Conservation (phyloP, 345 rosid genomes). For the Aquilaria malaccensis region DNA sequence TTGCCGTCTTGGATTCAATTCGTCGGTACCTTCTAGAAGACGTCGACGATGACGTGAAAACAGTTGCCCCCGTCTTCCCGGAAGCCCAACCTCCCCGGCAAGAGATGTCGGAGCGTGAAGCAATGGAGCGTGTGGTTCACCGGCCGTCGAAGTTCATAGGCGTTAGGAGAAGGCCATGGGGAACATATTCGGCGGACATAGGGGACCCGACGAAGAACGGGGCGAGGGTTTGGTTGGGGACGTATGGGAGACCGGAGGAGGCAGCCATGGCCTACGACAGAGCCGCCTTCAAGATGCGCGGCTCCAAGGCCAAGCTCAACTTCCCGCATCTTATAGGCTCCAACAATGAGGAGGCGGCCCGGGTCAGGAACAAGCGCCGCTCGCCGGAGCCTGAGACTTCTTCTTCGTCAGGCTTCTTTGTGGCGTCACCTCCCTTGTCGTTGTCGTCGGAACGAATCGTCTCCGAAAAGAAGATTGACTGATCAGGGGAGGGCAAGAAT, state of each 20-base stretch:
- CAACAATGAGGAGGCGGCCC: conserved; percentile 9
- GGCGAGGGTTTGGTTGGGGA: conserved; percentile 41
- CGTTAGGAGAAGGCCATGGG: conserved; percentile 44
- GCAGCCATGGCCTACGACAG: conserved; percentile 26
- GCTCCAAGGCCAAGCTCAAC: conserved; percentile 28
- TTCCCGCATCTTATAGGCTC: conserved; percentile 26
- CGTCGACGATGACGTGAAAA: conserved; percentile 10
- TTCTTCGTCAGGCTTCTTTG: background rate
- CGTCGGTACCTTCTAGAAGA: conserved; percentile 20
- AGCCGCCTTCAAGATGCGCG: conserved; percentile 26
- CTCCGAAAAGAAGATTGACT: no score
- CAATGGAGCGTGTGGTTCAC: background rate
- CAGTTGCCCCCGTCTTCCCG: background rate
- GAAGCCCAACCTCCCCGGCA: no score
- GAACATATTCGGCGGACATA: conserved; percentile 15
- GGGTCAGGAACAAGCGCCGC: conserved; percentile 31
- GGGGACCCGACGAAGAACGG: conserved; percentile 35
- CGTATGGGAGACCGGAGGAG: conserved; percentile 32
- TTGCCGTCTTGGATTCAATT: conserved; percentile 23
- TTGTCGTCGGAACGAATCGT: background rate
- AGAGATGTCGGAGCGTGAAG: background rate
- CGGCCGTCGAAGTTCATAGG: conserved; percentile 12
- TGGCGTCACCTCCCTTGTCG: background rate
- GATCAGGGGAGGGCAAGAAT: no score
- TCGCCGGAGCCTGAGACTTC: conserved; percentile 8